Base-by-base conservation (phyloP, 176 grass and related monocot species). In the Thalia dealbata region DNA sequence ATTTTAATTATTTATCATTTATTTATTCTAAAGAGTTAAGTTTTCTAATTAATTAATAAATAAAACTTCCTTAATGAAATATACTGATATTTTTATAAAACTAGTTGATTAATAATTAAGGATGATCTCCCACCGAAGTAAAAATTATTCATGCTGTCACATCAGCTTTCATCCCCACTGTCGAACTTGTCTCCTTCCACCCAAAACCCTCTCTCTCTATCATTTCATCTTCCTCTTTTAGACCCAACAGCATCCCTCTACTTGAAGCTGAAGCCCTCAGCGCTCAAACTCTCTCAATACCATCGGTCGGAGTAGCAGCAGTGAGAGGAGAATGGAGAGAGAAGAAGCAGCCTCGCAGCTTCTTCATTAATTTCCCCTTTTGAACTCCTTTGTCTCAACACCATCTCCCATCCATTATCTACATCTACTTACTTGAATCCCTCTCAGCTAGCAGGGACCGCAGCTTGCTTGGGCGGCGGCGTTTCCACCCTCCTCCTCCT, bases 111-210 rank as follows among this genome's bases (percentile, higher is more conserved):
- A 48, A 48, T 38, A 38, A 38, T 38, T 4, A 1, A 38, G 1
- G 4, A 48, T 58, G 6, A 58, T 16, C 54, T n/a, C 21, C 19
- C 54, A 58, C 54, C 54, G 28, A 46, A 71, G 50, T 52, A 10
- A 18, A 50, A 48, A 8, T 64, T 55, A 83, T 84, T 75, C 86
- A 78, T 84, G 68, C 50, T 25, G 81, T 96, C 91, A 91, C 81
- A 81, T 96, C 88, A 86, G 61, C 88, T 86, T 96, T 88, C 86
- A 75, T 80, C 80, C 80, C 80, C 70, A 58, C 54, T 58, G 54
- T 58, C 54, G 5, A 3, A 50, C 14, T 38, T 69, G 43, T 15
- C 27, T 74, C 27, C 59, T 21, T 76, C 52, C 51, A 64, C 62
- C 50, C 19, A 66, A 67, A 82, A 50, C 79, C 32, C 79, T 76